phyloP scores from a whole-genome alignment of 2,329 filamentous ascomycete genomes.

The Alternaria novae-zelandiae region DNA sequence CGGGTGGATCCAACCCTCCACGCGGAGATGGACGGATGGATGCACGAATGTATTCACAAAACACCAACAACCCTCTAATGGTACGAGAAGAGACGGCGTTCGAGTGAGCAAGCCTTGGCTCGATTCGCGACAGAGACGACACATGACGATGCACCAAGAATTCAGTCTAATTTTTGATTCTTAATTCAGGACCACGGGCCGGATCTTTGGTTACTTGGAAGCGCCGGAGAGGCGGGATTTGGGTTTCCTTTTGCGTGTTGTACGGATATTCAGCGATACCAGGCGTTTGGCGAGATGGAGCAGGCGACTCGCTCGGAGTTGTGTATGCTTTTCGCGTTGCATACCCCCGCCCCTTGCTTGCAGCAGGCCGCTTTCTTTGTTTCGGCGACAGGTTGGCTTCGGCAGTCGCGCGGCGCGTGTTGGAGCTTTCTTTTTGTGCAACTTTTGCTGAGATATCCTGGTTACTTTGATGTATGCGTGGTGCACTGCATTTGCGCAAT shows the following conservation, averaged over 20 bases:
- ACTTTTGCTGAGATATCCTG: slow-evolving; percentile 14
- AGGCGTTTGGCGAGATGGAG: neutral
- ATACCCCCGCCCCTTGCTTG: slow-evolving; percentile 27
- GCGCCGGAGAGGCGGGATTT: neutral
- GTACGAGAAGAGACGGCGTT: slow-evolving; percentile 42
- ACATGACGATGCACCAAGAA: slow-evolving; percentile 15
- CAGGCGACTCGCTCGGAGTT: slow-evolving; percentile 1
- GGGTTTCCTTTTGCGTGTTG: slow-evolving; percentile 9
- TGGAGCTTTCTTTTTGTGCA: neutral
- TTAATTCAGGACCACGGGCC: slow-evolving; percentile 36
- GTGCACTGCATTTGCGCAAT: neutral
- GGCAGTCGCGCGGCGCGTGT: neutral
- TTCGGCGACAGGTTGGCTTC: neutral
- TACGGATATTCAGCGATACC: slow-evolving; percentile 4
- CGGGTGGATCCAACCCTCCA: slow-evolving; percentile 33
- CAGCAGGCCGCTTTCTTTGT: slow-evolving; percentile 13
- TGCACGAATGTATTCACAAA: slow-evolving; percentile 7
- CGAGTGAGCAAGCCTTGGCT: slow-evolving; percentile 23
- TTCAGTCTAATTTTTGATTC: slow-evolving; percentile 39
- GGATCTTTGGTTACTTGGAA: slow-evolving; percentile 26
- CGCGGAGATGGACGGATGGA: slow-evolving; percentile 29
- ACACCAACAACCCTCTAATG: slow-evolving; percentile 27
- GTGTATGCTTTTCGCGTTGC: slow-evolving; percentile 11
- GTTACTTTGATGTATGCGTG: neutral
- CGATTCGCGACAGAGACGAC: neutral